These are phyloP conservation scores for Acorus gramineus DNA, from an alignment of 106 monocot species.

Conservation along the genomic window DNA sequence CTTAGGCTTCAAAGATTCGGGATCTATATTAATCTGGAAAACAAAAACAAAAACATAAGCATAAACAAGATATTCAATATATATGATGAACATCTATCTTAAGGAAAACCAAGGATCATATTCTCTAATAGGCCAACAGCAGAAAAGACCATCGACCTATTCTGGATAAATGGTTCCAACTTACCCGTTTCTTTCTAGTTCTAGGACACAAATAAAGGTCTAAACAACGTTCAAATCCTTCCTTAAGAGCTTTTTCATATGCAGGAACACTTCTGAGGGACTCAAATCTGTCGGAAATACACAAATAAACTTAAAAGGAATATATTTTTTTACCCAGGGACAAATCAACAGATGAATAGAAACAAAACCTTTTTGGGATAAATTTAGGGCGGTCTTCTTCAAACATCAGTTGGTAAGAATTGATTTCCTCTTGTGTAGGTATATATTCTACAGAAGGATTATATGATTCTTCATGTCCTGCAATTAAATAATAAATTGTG, in stretches of 20 bases:
- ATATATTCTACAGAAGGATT: constrained; percentile 95
- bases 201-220: constrained; percentile 93
- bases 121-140: not conserved
- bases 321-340: too few relatives aligned
- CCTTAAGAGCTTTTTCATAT: constrained; percentile 76
- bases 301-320: not conserved
- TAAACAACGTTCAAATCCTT: constrained; percentile 80
- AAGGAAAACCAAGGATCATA: not conserved
- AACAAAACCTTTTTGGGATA: constrained; percentile 73
- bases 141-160: not conserved
- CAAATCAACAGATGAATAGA: constrained; percentile 1
- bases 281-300: constrained; percentile 37
- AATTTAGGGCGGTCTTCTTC: constrained; percentile 98
- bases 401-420: constrained; percentile 86
- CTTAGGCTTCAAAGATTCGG: constrained; percentile 92
- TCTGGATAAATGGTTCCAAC: constrained; percentile 3
- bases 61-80: too few relatives aligned
- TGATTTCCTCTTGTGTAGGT: constrained; percentile 89
- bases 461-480: constrained; percentile 94
- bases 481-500: not conserved
- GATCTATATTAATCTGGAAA: constrained; percentile 90
- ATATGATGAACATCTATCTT: too few relatives aligned
- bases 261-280: constrained; percentile 89
- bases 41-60: not conserved
- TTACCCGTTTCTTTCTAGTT: constrained; percentile 80